Conservation (phyloP, 768 basidiomycete species). For the Pulveroboletus sp. region DNA sequence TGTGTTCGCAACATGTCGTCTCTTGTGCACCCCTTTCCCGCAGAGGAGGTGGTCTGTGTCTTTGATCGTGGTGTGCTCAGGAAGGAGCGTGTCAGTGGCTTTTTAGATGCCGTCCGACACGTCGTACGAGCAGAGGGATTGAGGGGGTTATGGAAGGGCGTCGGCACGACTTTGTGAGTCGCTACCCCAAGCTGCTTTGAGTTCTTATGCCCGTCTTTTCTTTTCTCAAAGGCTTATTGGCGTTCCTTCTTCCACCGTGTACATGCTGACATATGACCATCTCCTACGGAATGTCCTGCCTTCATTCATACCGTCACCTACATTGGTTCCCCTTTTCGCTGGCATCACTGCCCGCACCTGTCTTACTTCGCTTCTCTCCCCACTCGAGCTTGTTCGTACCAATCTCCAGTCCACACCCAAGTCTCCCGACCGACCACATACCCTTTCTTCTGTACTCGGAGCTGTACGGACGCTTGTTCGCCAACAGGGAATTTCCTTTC, state of each 20-base stretch:
- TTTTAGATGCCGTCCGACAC: constrained; percentile 77
- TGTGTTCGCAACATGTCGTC: constrained; percentile 81
- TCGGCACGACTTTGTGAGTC: constrained; percentile 80
- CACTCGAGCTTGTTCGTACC: constrained; percentile 89
- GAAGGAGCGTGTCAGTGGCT: constrained; percentile 75
- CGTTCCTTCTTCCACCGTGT: constrained; percentile 86
- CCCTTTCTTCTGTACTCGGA: constrained; percentile 66
- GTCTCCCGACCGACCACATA: constrained; percentile 66
- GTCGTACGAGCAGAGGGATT: constrained; percentile 80
- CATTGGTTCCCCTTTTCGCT: constrained; percentile 66
- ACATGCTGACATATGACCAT: constrained; percentile 96
- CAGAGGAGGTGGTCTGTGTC: constrained; percentile 69
- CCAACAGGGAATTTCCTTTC: constrained; percentile 56
- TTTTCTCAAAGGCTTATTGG: constrained; percentile 69
- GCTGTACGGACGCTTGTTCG: constrained; percentile 59
- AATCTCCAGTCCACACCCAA: constrained; percentile 86
- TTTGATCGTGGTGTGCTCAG: constrained; percentile 71
- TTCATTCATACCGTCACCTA: constrained; percentile 48
- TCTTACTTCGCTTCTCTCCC: constrained; percentile 76
- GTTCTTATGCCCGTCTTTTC: too few relatives aligned
- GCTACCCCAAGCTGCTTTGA: neutral
- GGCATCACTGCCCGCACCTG: constrained; percentile 79
- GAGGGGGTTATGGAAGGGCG: constrained; percentile 92
- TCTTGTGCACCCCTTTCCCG: constrained; percentile 48
- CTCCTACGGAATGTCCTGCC: constrained; percentile 63